Percentiles rank a stretch among this genome's conserved stretches.
phyloP scores from a whole-genome alignment of 495 filamentous ascomycete genomes.

The Neurospora intermedia region DNA sequence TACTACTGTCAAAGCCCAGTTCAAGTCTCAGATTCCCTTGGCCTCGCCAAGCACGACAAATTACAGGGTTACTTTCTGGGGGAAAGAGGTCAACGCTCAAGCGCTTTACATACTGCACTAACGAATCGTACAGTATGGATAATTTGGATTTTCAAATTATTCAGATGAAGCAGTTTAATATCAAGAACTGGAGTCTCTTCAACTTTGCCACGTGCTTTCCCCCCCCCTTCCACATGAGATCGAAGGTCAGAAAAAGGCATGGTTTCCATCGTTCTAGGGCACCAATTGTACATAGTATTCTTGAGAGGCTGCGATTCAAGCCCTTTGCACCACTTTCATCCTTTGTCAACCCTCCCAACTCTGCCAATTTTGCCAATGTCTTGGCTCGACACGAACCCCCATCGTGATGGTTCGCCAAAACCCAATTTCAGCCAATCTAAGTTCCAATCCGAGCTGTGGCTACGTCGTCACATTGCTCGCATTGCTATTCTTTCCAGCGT shows the following conservation, averaged over 20 bases:
- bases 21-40: neutral
- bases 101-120: neutral
- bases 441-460: neutral
- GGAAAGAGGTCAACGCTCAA: neutral
- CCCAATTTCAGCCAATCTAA: neutral
- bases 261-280: neutral
- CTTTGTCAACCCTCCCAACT: neutral
- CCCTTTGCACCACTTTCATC: neutral
- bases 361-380: neutral
- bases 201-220: neutral
- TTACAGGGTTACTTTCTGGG: neutral
- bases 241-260: neutral
- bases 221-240: neutral
- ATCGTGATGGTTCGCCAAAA: neutral
- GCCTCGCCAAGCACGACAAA: neutral
- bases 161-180: neutral
- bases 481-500: neutral
- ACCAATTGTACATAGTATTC: neutral
- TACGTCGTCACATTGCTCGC: neutral
- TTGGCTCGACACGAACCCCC: neutral
- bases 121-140: neutral
- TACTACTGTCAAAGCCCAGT: neutral
- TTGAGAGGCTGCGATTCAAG: neutral
- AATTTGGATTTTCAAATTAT: neutral
- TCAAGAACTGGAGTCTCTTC: neutral